Conservation (phyloP, 257 asterid species). For the Solanum appendiculatum region DNA sequence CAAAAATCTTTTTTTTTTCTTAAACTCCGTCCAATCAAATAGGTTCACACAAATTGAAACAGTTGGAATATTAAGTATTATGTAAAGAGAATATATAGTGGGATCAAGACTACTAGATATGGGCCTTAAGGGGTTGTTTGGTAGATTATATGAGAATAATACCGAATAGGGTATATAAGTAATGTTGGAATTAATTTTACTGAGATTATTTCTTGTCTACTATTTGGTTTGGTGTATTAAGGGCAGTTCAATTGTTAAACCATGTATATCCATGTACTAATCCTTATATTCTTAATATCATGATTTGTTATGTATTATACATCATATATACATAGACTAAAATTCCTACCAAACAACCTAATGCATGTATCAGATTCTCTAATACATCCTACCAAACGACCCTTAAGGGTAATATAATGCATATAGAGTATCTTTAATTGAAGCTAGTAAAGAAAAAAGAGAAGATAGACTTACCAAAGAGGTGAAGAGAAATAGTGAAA, state of each 20-base stretch:
- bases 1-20: not conserved
- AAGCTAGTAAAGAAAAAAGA: not conserved
- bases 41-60: not conserved
- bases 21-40: not conserved
- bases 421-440: not conserved
- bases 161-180: not conserved
- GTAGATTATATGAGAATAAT: not conserved
- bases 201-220: not conserved
- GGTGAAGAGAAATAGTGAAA: slow-evolving; percentile 36
- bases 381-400: too few relatives aligned
- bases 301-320: not conserved
- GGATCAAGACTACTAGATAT: not conserved
- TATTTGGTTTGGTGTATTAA: not conserved
- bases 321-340: not conserved
- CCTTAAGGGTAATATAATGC: too few relatives aligned
- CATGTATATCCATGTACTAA: too few relatives aligned
- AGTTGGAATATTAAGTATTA: not conserved
- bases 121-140: not conserved
- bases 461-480: slow-evolving; percentile 24
- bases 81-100: not conserved
- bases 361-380: not conserved
- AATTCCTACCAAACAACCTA: not conserved
- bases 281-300: too few relatives aligned
- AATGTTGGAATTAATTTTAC: not conserved
- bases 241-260: not conserved